Evolutionary conservation across 2,329 filamentous ascomycete genomes (phyloP).

Genomic region (Trichoderma semiorbis): DNA sequence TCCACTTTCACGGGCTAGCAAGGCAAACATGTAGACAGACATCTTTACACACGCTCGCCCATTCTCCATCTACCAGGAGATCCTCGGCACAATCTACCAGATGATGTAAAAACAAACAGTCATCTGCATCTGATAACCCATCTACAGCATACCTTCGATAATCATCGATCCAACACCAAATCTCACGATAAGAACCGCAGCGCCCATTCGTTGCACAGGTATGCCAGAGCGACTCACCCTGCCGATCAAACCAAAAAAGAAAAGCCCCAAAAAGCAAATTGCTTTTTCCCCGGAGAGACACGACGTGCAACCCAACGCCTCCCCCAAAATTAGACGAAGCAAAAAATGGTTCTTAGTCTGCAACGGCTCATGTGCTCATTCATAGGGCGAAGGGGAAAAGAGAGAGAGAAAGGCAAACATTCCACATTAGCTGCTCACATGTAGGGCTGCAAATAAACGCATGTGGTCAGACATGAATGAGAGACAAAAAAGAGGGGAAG

Average conservation of each 20-base stretch:
- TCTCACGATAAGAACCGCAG: neutral
- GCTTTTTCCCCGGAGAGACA: neutral
- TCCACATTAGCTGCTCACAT: neutral
- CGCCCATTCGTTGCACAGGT: neutral
- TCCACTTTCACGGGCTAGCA: neutral
- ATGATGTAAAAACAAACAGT: neutral
- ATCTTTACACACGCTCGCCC: neutral
- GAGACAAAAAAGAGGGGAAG: neutral
- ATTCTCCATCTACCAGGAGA: neutral
- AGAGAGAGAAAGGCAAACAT: neutral
- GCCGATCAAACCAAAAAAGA: neutral
- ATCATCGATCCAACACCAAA: neutral
- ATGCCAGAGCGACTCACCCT: neutral
- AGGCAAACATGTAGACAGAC: neutral
- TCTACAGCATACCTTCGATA: neutral
- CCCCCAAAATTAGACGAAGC: neutral
- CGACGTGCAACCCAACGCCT: neutral
- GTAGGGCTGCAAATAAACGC: neutral
- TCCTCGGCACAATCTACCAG: neutral
- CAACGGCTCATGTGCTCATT: neutral
- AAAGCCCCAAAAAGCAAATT: neutral
- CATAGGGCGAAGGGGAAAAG: neutral
- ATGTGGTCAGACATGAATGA: neutral
- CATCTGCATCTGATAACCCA: neutral
- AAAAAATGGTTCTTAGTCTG: neutral